Percentiles rank a stretch among this genome's conserved stretches.
These are phyloP conservation scores for Aspergillus novoparasiticus DNA, from an alignment of 2,329 filamentous ascomycete species.

Conservation along the genomic window DNA sequence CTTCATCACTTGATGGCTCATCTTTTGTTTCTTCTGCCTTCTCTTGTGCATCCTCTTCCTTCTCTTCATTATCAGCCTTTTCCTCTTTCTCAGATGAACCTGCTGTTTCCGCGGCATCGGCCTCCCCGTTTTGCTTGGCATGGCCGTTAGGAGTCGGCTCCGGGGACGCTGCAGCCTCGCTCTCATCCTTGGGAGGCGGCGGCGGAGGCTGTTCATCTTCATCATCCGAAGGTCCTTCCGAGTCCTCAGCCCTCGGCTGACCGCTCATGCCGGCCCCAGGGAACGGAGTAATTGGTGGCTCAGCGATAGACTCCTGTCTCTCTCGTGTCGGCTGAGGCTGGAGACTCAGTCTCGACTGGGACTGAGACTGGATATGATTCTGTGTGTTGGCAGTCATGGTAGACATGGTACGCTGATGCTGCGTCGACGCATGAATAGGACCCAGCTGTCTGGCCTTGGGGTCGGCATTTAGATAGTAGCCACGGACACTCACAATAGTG, in stretches of 20 bases:
- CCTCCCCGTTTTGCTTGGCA: constrained; percentile 10
- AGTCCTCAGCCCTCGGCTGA: constrained; percentile 30
- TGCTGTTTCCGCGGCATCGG: neutral
- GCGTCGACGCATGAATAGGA: constrained; percentile 36
- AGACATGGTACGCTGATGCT: constrained; percentile 38
- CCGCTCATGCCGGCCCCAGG: constrained; percentile 32
- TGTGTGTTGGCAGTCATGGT: constrained; percentile 27
- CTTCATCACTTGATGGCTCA: constrained; percentile 18
- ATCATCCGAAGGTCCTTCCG: constrained; percentile 32
- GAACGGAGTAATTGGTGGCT: constrained; percentile 38
- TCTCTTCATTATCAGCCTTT: constrained; percentile 13
- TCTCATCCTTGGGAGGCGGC: constrained; percentile 26
- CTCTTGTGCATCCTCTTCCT: constrained; percentile 19
- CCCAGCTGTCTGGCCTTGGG: constrained; percentile 60
- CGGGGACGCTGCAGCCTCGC: constrained; percentile 21
- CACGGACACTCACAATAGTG: constrained; percentile 88
- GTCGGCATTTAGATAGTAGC: constrained; percentile 92
- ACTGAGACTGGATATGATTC: constrained; percentile 22
- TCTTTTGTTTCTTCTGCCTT: constrained; percentile 23
- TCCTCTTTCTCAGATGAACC: constrained; percentile 4
- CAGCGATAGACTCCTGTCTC: constrained; percentile 26
- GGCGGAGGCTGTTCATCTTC: constrained; percentile 26
- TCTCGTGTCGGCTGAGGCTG: constrained; percentile 24
- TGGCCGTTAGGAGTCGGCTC: constrained; percentile 24
- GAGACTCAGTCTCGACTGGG: constrained; percentile 23